phyloP scores from a whole-genome alignment of 148 eudicot genomes.

The Diospyros lotus region DNA sequence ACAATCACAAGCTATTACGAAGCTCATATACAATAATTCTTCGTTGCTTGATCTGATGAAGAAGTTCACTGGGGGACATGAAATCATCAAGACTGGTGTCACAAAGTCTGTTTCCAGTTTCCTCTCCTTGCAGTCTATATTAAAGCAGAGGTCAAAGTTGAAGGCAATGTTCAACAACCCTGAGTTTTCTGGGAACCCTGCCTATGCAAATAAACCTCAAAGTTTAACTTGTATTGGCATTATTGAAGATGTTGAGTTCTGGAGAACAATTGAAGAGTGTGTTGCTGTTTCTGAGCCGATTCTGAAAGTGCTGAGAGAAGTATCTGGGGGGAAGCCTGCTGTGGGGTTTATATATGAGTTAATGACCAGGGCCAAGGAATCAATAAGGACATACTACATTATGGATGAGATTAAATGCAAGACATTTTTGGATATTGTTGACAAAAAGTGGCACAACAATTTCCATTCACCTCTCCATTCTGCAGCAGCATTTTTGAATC shows the following conservation, averaged over 20 bases:
- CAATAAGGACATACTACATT: constrained; percentile 85
- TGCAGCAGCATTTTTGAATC: constrained; percentile 94
- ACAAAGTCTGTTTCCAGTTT: constrained; percentile 72
- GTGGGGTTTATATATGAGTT: constrained; percentile 79
- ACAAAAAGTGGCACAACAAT: constrained; percentile 72
- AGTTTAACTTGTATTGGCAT: constrained; percentile 53
- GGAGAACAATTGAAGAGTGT: constrained; percentile 85
- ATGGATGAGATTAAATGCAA: constrained; percentile 97
- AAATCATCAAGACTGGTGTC: constrained; percentile 71
- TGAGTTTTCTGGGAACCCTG: constrained; percentile 51
- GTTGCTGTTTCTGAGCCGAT: constrained; percentile 92
- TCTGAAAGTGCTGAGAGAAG: constrained; percentile 80
- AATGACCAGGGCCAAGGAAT: constrained; percentile 91
- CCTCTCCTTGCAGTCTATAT: constrained; percentile 70
- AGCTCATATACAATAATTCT: constrained; percentile 65
- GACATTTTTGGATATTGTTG: constrained; percentile 79
- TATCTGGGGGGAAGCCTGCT: constrained; percentile 76
- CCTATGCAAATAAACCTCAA: constrained; percentile 64
- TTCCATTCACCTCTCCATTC: constrained; percentile 91
- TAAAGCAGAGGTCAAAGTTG: constrained; percentile 72
- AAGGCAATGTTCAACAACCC: constrained; percentile 84
- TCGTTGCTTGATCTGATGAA: constrained; percentile 68
- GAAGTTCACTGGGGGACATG: constrained; percentile 74
- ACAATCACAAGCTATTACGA: constrained; percentile 79
- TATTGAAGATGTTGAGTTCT: constrained; percentile 81